These are phyloP conservation scores for Ocimum tenuiflorum DNA, from an alignment of 257 asterid species.

Conservation along the genomic window DNA sequence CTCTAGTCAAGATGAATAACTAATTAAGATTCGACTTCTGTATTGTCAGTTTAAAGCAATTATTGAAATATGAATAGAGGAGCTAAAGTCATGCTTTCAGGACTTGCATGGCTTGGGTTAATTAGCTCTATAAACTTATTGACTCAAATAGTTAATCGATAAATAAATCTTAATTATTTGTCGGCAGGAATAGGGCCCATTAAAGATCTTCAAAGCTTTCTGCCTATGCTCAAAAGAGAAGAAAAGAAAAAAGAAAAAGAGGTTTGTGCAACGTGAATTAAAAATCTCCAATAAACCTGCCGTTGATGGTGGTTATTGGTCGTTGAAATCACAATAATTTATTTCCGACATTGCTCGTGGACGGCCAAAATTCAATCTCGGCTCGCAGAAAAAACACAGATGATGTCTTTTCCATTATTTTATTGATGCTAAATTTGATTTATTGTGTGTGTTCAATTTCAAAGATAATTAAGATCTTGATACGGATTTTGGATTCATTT, in stretches of 20 bases:
- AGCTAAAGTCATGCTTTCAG: background rate
- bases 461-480: constrained; percentile 7
- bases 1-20: too few relatives aligned
- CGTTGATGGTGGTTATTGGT: constrained; percentile 60
- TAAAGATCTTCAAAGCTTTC: constrained; percentile 21
- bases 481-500: constrained; percentile 23
- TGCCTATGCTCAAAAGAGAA: too few relatives aligned
- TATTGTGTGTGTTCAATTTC: constrained; percentile 7
- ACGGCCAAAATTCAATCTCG: constrained; percentile 22
- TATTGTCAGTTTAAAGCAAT: constrained; percentile 2
- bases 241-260: too few relatives aligned
- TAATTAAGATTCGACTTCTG: background rate
- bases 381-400: background rate
- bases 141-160: background rate
- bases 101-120: constrained; percentile 18
- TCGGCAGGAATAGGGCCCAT: constrained; percentile 40
- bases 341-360: background rate
- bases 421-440: background rate
- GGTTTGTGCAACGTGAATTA: constrained; percentile 7
- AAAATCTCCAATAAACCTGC: constrained; percentile 31
- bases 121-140: constrained; percentile 2
- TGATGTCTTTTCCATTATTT: background rate
- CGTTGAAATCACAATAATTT: constrained; percentile 27
- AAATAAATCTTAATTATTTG: constrained; percentile 26
- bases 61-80: background rate